A percentile compares a stretch with the other conserved stretches of the same genome.
Conservation (phyloP, 163 green algal genomes). For the Scenedesmus sp. region DNA sequence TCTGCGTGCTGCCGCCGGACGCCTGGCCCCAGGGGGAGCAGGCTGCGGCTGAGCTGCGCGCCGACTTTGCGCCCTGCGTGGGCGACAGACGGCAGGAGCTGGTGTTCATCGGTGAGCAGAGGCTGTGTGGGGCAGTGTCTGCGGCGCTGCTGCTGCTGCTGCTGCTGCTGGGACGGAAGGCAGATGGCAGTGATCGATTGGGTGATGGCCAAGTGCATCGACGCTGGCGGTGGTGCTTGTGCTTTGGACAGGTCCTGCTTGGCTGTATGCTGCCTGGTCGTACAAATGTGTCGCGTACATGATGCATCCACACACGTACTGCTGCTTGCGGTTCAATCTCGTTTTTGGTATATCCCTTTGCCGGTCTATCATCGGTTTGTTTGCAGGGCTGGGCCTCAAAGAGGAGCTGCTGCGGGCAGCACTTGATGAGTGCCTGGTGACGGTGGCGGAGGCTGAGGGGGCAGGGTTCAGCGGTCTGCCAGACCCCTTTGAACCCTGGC, state of each 20-base stretch:
- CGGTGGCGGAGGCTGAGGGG: constrained; percentile 57
- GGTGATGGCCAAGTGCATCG: neutral
- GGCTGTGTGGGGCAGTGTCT: too few species aligned
- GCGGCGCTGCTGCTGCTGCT: constrained; percentile 45
- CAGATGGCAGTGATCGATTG: too few species aligned
- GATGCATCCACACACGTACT: too few species aligned
- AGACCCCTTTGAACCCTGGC: constrained; percentile 80
- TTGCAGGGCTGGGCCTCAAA: constrained; percentile 44
- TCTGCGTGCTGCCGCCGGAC: too few species aligned
- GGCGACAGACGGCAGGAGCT: constrained; percentile 63
- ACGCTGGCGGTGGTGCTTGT: too few species aligned
- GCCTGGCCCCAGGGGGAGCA: too few species aligned
- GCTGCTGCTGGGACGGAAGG: neutral
- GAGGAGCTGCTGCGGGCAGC: constrained; percentile 58
- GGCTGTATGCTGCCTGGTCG: too few species aligned
- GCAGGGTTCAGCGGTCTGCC: neutral
- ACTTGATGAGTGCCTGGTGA: constrained; percentile 73
- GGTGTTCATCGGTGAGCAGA: constrained; percentile 32
- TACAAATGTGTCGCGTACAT: too few species aligned
- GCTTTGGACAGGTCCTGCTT: too few species aligned
- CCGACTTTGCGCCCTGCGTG: constrained; percentile 65
- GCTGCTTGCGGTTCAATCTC: too few species aligned
- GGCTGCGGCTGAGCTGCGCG: constrained; percentile 57
- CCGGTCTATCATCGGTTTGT: too few species aligned
- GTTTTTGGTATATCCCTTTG: too few species aligned